Percentiles rank a stretch among this genome's conserved stretches.
Conservation (phyloP, 164 flowering plant genomes). For the Annona squamosa region DNA sequence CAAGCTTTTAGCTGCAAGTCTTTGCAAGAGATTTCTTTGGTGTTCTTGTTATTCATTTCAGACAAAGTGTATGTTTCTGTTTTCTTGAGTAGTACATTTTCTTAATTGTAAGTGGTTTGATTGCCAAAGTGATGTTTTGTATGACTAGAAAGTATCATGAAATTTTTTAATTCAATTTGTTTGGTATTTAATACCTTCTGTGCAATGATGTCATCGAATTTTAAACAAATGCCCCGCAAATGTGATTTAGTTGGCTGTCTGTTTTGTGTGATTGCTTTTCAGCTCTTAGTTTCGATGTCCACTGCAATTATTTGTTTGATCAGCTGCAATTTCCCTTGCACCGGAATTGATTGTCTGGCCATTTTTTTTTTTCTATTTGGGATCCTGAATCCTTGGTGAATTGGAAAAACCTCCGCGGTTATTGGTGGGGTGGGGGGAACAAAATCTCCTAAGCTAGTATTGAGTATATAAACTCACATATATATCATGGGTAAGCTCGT, state of each 20-base stretch:
- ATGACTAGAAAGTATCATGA: not conserved
- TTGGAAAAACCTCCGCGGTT: too few species aligned
- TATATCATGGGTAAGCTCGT: too few species aligned
- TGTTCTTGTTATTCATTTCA: constrained; percentile 2
- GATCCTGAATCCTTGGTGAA: too few species aligned
- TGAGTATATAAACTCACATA: too few species aligned
- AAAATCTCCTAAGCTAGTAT: too few species aligned
- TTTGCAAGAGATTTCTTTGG: constrained; percentile 2
- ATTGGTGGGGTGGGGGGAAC: too few species aligned
- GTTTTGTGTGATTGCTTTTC: not conserved
- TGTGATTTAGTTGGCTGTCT: not conserved
- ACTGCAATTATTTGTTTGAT: too few species aligned
- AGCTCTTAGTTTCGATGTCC: not conserved
- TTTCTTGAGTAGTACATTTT: not conserved
- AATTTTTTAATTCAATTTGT: not conserved
- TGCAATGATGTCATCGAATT: not conserved
- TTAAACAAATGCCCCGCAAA: not conserved
- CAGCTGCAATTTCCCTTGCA: too few species aligned
- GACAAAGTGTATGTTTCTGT: not conserved
- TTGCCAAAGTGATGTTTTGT: not conserved
- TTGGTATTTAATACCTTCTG: not conserved
- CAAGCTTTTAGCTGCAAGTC: not conserved
- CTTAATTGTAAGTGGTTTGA: not conserved
- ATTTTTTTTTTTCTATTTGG: too few species aligned
- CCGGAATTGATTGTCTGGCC: too few species aligned